Base-by-base conservation (phyloP, 805 yeast species). In the Yamadazyma nakazawae region DNA sequence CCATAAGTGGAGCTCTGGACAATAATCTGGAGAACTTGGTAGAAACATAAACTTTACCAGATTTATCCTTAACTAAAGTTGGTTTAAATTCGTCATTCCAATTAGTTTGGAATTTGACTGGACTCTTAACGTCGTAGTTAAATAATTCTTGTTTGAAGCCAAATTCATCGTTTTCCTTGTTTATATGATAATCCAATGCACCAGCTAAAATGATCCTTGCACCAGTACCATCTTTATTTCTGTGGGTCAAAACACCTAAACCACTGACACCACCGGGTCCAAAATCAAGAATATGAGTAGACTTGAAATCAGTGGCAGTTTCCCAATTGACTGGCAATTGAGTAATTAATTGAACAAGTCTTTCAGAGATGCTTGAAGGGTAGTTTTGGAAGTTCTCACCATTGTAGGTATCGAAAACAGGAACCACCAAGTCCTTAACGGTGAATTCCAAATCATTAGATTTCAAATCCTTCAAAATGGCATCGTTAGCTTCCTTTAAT, bases 231-330 rank as follows among this genome's bases (percentile, higher is more conserved):
- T 94, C 99, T 70, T 92, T 94, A 77, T 92, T 94, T 72, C 96
- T 85, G 72, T 90, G 97, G 48, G 99, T 94, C 58, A 94, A 78
- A 52, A 87, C 87, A 72, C 99, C 99, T 56, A 94, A 77, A 60
- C 99, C 99, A 38, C 97, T 88, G 34, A 88, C 83, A 58, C 98
- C 98, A 70, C 99, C 99, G 52, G 99, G 99, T 65, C 99, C 99
- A 59, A 94, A 94, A 72, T 94, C 99, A 52, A 94, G 68, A 59
- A 94, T 80, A 66, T 94, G 99, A 40, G 97, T 87, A 24, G 94
- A 79, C 40, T 79, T 66, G 66, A 88, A 88, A 54, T 80, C 64
- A 32, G 97, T 91, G 26, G 98, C 95, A 25, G 57, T 55, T 73
- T 94, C 98, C 99, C 99, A 94, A 70, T 88, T 79, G 54, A 94